Evolutionary conservation across 352 stramenopile genomes (phyloP).

Genomic region (Phytophthora litchii): DNA sequence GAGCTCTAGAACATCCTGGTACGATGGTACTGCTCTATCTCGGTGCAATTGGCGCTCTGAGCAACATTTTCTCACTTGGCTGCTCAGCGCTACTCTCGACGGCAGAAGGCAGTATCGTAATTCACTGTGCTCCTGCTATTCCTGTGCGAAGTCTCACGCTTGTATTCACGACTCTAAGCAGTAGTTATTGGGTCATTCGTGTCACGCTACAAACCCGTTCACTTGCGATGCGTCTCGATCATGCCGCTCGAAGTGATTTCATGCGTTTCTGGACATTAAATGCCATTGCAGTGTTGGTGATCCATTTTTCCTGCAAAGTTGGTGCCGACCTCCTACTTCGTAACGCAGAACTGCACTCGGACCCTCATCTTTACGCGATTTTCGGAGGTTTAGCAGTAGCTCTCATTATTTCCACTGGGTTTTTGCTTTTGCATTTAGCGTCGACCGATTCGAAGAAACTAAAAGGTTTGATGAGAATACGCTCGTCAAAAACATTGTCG

Average conservation of each 20-base stretch:
- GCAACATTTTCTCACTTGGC: slow-evolving; percentile 50
- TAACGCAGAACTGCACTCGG: slow-evolving; percentile 37
- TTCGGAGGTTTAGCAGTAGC: slow-evolving; percentile 36
- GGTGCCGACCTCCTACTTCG: slow-evolving; percentile 27
- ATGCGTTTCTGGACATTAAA: slow-evolving; percentile 34
- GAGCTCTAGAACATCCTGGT: slow-evolving; percentile 37
- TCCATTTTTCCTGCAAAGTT: slow-evolving; percentile 41
- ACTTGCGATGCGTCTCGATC: slow-evolving; percentile 31
- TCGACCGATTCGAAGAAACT: slow-evolving; percentile 18
- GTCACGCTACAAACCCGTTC: slow-evolving; percentile 41
- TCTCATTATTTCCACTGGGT: slow-evolving; percentile 32
- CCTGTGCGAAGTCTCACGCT: slow-evolving; percentile 38
- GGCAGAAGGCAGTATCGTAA: slow-evolving; percentile 38
- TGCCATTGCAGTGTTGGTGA: slow-evolving; percentile 16
- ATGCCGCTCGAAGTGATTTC: slow-evolving; percentile 29
- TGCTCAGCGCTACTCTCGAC: slow-evolving; percentile 38
- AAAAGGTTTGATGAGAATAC: neutral
- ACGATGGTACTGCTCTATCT: slow-evolving; percentile 49
- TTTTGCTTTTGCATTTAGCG: slow-evolving; percentile 30
- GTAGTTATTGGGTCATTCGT: slow-evolving; percentile 45
- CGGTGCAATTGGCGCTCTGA: slow-evolving; percentile 41
- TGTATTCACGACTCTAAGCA: slow-evolving; percentile 43
- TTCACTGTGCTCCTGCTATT: slow-evolving; percentile 41
- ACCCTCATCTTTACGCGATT: slow-evolving; percentile 50
- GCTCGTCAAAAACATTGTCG: slow-evolving; percentile 4